phyloP scores from a whole-genome alignment of 2,329 filamentous ascomycete genomes.

The Parastagonospora nodorum region DNA sequence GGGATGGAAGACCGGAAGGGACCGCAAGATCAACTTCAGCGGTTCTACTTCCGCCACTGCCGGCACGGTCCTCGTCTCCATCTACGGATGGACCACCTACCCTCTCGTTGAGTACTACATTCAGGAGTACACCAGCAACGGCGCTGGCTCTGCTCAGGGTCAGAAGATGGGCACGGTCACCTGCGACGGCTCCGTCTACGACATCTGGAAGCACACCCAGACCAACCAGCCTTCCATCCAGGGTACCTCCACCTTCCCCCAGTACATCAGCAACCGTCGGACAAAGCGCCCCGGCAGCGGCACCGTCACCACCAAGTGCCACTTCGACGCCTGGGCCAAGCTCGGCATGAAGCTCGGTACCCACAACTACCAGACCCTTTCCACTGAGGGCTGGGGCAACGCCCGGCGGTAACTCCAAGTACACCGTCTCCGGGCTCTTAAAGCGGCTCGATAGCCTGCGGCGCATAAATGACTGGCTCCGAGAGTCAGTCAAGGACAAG shows the following conservation, averaged over 20 bases:
- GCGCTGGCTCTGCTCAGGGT: slow-evolving; percentile 39
- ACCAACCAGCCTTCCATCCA: slow-evolving; percentile 54
- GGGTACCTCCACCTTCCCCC: slow-evolving; percentile 56
- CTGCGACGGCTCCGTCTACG: slow-evolving; percentile 37
- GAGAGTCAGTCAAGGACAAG: not conserved
- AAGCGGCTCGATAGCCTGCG: not conserved
- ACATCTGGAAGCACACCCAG: slow-evolving; percentile 38
- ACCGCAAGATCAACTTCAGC: slow-evolving; percentile 34
- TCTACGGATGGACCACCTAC: slow-evolving; percentile 62
- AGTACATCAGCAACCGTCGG: slow-evolving; percentile 52
- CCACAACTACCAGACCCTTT: slow-evolving; percentile 37
- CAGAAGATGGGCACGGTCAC: slow-evolving; percentile 32
- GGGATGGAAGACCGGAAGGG: slow-evolving; percentile 39
- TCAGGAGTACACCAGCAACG: slow-evolving; percentile 55
- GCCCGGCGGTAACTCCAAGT: slow-evolving; percentile 35
- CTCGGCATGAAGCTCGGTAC: slow-evolving; percentile 32
- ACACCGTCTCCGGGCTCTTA: slow-evolving; percentile 28
- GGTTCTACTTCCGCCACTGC: slow-evolving; percentile 27
- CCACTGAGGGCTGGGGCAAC: slow-evolving; percentile 37
- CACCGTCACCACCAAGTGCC: slow-evolving; percentile 37
- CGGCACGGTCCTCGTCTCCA: slow-evolving; percentile 37
- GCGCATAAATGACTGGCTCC: not conserved
- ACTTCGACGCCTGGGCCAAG: slow-evolving; percentile 37
- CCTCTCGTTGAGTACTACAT: slow-evolving; percentile 58
- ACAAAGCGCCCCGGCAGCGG: slow-evolving; percentile 34